A percentile compares a stretch with the other conserved stretches of the same genome.
phyloP scores from a whole-genome alignment of 371 early-diverging fungal genomes.

The Gilbertella persicaria region DNA sequence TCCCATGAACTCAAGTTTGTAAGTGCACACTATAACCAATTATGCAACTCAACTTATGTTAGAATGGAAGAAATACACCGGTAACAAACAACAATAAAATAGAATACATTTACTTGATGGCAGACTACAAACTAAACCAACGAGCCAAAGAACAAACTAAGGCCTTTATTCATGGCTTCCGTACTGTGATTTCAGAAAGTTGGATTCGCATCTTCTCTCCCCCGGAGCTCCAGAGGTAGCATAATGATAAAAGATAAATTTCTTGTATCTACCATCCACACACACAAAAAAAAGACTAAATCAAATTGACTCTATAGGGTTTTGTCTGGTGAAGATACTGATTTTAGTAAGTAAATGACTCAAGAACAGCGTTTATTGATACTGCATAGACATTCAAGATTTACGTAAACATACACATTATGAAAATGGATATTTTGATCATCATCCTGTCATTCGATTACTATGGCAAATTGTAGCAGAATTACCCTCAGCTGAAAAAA shows the following conservation, averaged over 20 bases:
- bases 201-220: constrained; percentile 79
- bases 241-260: no score
- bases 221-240: constrained; percentile 72
- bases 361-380: background rate
- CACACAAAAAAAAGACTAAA: background rate
- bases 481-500: constrained; percentile 65
- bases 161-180: constrained; percentile 79
- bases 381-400: constrained; percentile 65
- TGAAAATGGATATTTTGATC: constrained; percentile 78
- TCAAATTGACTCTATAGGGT: constrained; percentile 41
- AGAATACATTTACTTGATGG: constrained; percentile 78
- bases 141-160: constrained; percentile 78
- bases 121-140: constrained; percentile 75
- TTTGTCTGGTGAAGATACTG: constrained; percentile 76
- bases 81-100: constrained; percentile 84
- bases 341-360: constrained; percentile 52
- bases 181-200: constrained; percentile 59
- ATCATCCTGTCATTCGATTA: constrained; percentile 72
- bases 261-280: no score
- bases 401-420: constrained; percentile 82
- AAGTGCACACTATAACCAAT: constrained; percentile 9
- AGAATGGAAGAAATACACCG: constrained; percentile 62
- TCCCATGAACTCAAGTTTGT: constrained; percentile 53
- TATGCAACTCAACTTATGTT: constrained; percentile 6
- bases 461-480: constrained; percentile 82